phyloP scores from a whole-genome alignment of 2,329 filamentous ascomycete species.

The Apiospora koreana region DNA sequence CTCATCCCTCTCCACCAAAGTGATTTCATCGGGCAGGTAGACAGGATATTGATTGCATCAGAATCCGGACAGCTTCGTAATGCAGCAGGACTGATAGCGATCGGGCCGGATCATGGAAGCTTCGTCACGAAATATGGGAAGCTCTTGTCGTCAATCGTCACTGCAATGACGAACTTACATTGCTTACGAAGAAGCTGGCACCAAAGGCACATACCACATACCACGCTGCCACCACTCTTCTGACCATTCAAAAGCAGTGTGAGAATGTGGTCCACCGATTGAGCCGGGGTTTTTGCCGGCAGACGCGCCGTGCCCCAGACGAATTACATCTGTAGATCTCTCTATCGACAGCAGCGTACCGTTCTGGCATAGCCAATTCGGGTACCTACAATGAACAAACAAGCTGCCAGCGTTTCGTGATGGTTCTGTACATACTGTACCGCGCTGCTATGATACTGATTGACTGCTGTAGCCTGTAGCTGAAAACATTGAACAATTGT shows the following conservation, averaged over 20 bases:
- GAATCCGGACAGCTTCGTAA: not conserved
- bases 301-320: not conserved
- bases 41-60: not conserved
- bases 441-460: no score
- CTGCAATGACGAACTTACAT: not conserved
- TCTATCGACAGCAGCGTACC: not conserved
- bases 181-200: not conserved
- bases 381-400: not conserved
- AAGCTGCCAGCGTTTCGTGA: not conserved
- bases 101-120: not conserved
- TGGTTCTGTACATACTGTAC: not conserved
- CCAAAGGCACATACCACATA: not conserved
- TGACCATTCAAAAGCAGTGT: not conserved
- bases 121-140: conserved; percentile 8
- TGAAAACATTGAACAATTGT: not conserved
- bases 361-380: not conserved
- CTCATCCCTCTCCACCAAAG: not conserved
- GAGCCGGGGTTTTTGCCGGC: conserved; percentile 2
- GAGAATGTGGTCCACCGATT: not conserved
- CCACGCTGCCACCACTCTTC: not conserved
- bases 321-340: not conserved
- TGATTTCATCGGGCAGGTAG: not conserved
- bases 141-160: not conserved
- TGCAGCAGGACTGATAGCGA: not conserved
- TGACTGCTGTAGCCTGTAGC: not conserved